Percentiles rank a stretch among this genome's conserved stretches.
phyloP scores from a whole-genome alignment of 2,329 filamentous ascomycete genomes.

The Lojkania enalia region DNA sequence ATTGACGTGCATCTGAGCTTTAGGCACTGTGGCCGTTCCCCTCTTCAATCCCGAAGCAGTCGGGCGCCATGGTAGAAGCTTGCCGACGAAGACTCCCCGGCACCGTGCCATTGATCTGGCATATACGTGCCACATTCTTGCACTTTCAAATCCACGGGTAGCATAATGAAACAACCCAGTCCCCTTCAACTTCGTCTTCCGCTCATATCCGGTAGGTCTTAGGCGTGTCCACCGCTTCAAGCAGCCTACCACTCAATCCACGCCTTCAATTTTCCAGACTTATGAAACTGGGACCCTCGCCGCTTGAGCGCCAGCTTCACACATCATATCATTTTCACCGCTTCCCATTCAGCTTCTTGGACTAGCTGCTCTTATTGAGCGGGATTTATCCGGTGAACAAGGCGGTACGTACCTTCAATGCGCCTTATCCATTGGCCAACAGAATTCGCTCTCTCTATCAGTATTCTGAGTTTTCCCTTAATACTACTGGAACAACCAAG shows the following conservation, averaged over 20 bases:
- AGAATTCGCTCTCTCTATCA: no score
- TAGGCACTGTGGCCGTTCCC: background rate
- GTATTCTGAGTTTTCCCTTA: no score
- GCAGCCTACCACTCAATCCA: no score
- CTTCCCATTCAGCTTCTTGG: background rate
- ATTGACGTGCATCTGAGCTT: slow-evolving; percentile 15
- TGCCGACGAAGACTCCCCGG: background rate
- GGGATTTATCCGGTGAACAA: background rate
- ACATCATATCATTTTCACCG: background rate
- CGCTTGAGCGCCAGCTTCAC: background rate
- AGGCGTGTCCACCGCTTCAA: background rate
- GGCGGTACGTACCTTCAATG: no score
- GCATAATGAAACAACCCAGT: background rate
- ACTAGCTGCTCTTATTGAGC: no score
- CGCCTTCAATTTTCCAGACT: background rate
- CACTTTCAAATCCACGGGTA: background rate
- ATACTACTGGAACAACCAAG: no score
- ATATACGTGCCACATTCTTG: background rate
- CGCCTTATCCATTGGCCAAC: no score
- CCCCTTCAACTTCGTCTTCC: background rate
- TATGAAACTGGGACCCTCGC: background rate
- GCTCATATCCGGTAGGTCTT: background rate
- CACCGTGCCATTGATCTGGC: slow-evolving; percentile 1
- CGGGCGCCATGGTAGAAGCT: background rate
- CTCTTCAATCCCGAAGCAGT: background rate